Base-by-base conservation (phyloP, 495 filamentous ascomycete species). In the Massariosphaeria phaeospora region DNA sequence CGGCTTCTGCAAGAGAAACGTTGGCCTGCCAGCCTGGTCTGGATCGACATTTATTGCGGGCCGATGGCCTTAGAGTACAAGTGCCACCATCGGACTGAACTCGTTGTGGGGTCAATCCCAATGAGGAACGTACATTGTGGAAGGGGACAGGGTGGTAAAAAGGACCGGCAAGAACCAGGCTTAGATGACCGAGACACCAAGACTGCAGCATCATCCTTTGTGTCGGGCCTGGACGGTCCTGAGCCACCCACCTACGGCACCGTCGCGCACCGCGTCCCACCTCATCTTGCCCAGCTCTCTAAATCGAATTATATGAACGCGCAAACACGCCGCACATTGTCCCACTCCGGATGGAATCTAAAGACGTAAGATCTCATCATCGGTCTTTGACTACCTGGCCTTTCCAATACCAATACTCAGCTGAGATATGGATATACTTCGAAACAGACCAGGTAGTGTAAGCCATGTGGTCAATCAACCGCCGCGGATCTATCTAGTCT, bases 101-200 rank as follows among this genome's bases (percentile, higher is more conserved):
- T 25, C 41, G 52, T 55, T 55, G 48, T 44, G 52, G 52, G 43
- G 48, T 55, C 43, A 44, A 48, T 41, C 52, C 52, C 18, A 55
- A 42, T 48, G 52, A 48, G 34, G 43, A 33, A 27, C 41, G 43
- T 48, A 48, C 52, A 55, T 39, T 18, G 17, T 35, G 38, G 29
- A 53, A 24, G n/a, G 13, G 29, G 30, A 18, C n/a, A 18, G 31
- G 4, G 23, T 33, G 18, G 26, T 45, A 33, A 53, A 3, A 45
- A 12, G 2, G 20, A 21, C 10, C 17, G 10, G 46, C 25, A 21
- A 5, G 24, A 43, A n/a, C n/a, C n/a, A n/a, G n/a, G 17, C 45
- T 57, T 57, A 36, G 20, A 31, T 30, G 47, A 52, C 48, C 39
- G 39, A 52, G 48, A 52, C 47, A 48, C 56, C 48, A 59, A 48